Base-by-base conservation (phyloP, 2,329 filamentous ascomycete species). In the Neonectria neomacrospora region DNA sequence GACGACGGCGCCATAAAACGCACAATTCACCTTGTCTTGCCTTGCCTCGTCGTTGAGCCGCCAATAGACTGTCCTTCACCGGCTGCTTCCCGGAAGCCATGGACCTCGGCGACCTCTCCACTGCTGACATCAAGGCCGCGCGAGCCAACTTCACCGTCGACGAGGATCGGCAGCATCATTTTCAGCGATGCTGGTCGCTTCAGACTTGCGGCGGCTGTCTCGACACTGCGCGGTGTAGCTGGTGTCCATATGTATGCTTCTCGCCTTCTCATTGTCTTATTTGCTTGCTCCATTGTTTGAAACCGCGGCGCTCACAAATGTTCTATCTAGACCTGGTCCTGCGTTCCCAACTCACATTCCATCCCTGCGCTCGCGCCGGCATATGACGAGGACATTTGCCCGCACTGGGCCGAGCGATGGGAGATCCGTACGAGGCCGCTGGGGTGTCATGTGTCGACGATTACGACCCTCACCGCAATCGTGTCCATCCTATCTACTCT, bases 171-270 rank as follows among this genome's bases (percentile, higher is more conserved):
- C 74, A 80, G 39, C 77, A 78, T 12, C 81, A 83, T 64, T 75
- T 87, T 26, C 71, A 74, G 22, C 79, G 82, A 54, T 87, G 85
- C 73, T 88, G 85, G 86, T 73, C 74, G 11, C 80, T 79, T 28
- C 81, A 86, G 68, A 79, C 81, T 41, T 87, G 85, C 68, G 73
- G 74, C 11, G 71, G 74, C 10, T 88, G 86, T 72, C 75, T 88
- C 9, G 66, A 67, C 39, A 67, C 78, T 20, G 65, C 78, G 4
- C 74, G 78, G 53, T 86, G 84, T 67, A 83, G 82, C 63, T 86
- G 84, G 84, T 86, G 83, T 73, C 83, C 84, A 18, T 84, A 81
- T 71, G 84, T 86, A 77, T 55, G 81, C 74, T 14, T 16, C 42
- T 47, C 54, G 18, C 22, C 16, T 14, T 20, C 10, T 51, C 50